phyloP scores from a whole-genome alignment of 1,139 yeast species.

The Geotrichum cucujoidarum region DNA sequence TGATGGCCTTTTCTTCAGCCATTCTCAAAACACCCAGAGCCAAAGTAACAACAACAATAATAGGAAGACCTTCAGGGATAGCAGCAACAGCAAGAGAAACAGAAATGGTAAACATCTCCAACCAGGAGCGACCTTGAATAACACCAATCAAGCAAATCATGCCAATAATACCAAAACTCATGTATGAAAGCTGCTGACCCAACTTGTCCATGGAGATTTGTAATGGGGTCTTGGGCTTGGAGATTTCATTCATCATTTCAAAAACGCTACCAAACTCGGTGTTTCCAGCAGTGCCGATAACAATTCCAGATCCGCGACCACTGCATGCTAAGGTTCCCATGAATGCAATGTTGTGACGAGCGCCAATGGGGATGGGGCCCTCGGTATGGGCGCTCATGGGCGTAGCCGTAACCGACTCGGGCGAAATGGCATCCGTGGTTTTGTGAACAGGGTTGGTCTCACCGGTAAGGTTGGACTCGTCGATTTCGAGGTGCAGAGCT shows the following conservation, averaged over 20 bases:
- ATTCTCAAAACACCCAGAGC: conserved; percentile 92
- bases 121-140: conserved; percentile 85
- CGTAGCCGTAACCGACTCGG: conserved; percentile 27
- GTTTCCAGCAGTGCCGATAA: conserved; percentile 79
- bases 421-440: conserved; percentile 38
- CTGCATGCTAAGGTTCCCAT: conserved; percentile 96
- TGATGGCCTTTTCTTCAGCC: conserved; percentile 92
- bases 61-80: conserved; percentile 95
- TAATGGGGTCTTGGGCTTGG: conserved; percentile 92
- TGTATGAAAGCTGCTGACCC: conserved; percentile 79
- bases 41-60: conserved; percentile 90
- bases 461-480: conserved; percentile 91
- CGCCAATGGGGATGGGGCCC: conserved; percentile 49
- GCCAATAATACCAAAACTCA: conserved; percentile 82
- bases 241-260: conserved; percentile 89
- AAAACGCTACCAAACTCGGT: conserved; percentile 90
- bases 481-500: conserved; percentile 73
- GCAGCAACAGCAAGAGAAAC: conserved; percentile 97
- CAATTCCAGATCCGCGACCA: conserved; percentile 89
- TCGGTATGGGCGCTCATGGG: conserved; percentile 30
- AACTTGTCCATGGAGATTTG: conserved; percentile 91
- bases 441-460: conserved; percentile 85
- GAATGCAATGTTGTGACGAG: conserved; percentile 71
- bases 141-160: conserved; percentile 81
- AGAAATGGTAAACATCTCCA: conserved; percentile 95